phyloP scores from a whole-genome alignment of 768 basidiomycete species.

The Xanthoconium purpureum region DNA sequence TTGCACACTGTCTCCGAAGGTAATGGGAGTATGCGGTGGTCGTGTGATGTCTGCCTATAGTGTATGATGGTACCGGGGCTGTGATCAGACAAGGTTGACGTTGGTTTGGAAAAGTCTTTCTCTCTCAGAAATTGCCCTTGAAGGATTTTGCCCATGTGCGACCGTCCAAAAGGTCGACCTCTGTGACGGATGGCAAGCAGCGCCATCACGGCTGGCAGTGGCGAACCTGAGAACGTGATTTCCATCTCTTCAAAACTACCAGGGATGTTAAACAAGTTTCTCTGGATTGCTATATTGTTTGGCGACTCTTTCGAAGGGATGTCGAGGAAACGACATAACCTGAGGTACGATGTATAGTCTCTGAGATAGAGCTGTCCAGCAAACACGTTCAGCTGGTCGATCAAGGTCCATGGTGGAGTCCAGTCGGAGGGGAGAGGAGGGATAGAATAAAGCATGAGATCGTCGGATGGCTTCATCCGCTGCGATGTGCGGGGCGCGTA shows the following conservation, averaged over 20 bases:
- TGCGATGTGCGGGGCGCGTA: no score
- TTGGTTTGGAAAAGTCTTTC: neutral
- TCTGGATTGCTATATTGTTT: neutral
- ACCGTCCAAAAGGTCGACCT: neutral
- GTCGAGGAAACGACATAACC: neutral
- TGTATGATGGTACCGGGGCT: no score
- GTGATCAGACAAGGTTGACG: no score
- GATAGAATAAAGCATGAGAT: no score
- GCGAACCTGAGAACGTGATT: conserved; percentile 30
- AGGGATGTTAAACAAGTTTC: neutral
- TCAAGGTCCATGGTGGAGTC: no score
- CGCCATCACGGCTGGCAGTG: conserved; percentile 26
- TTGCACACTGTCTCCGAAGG: no score
- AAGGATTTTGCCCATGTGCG: neutral
- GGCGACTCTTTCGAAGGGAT: neutral
- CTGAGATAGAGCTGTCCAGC: neutral
- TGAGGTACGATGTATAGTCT: neutral
- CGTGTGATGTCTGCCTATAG: no score
- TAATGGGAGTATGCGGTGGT: no score
- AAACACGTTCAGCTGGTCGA: neutral
- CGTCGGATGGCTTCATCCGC: no score
- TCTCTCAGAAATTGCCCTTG: neutral
- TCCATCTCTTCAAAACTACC: conserved; percentile 1
- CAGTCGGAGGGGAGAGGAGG: no score
- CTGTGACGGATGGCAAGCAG: conserved; percentile 21